A percentile compares a stretch with the other conserved stretches of the same genome.
phyloP scores from a whole-genome alignment of 2,329 filamentous ascomycete species.

The Graphiopsis chlorocephala region DNA sequence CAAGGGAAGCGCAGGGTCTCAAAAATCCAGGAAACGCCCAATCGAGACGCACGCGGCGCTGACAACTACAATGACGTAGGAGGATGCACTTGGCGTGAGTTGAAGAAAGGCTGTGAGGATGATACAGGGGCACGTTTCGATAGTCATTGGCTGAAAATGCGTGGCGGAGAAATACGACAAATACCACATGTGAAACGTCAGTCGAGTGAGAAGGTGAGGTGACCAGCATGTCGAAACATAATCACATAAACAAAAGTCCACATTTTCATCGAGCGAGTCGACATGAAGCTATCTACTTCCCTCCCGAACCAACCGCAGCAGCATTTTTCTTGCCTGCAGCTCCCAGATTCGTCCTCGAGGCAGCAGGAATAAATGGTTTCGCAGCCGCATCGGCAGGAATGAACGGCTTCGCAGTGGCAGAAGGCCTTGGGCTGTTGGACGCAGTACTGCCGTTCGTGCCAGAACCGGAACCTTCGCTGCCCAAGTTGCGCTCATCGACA shows the following conservation, averaged over 20 bases:
- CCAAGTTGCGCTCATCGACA: slow-evolving; percentile 24
- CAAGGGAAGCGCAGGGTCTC: not conserved
- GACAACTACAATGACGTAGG: slow-evolving; percentile 3
- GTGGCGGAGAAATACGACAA: not conserved
- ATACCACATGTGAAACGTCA: not conserved
- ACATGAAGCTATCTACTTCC: slow-evolving; percentile 10
- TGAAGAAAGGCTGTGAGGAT: not conserved
- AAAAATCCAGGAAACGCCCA: not conserved
- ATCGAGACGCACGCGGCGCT: not conserved
- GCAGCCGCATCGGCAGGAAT: slow-evolving; percentile 29
- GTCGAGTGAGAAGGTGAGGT: not conserved
- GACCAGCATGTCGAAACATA: not conserved
- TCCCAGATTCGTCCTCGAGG: slow-evolving; percentile 24
- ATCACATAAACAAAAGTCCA: slow-evolving; percentile 21
- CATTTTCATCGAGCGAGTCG: slow-evolving; percentile 16
- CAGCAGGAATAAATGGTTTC: slow-evolving; percentile 31
- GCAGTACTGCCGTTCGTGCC: slow-evolving; percentile 25
- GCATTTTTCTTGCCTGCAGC: slow-evolving; percentile 16
- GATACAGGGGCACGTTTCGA: not conserved
- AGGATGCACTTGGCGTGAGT: not conserved
- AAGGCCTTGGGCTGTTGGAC: slow-evolving; percentile 33
- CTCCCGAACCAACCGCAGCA: slow-evolving; percentile 12
- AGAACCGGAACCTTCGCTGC: slow-evolving; percentile 29
- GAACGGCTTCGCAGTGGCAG: slow-evolving; percentile 30
- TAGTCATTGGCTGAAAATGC: not conserved